Evolutionary conservation across 2,329 filamentous ascomycete species (phyloP), one percentile per base, ranked within the genome.

Genomic region (Pseudocercospora ulei): DNA sequence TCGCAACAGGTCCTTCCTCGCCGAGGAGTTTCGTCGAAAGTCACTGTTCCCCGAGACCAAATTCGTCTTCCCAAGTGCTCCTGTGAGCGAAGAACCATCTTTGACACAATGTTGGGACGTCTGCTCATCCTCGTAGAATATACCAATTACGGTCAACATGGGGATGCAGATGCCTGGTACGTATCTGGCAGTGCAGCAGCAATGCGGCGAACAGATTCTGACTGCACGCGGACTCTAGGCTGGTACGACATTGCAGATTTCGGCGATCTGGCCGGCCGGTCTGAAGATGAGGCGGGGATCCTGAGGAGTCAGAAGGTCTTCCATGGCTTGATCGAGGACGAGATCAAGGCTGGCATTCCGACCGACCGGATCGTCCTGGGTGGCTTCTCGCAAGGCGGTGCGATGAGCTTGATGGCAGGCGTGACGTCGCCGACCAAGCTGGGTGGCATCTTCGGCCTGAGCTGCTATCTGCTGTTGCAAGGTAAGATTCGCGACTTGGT

Each of bases 41-140:
- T 61, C 79, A 80, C 56, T 49, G 3, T 84, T 96, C 48, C 76
- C 86, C 41, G 82, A 95, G 64, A 83, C 94, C 60, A 82, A 88
- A 30, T 96, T 96, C 62, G 76, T 98, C 57, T 80, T 98, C 62
- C 90, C 90, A 9, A 83, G 94, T 65, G 90, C 90, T 17, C 86
- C 88, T 7, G 30, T 22, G 11, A 33, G 30, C 23, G 11, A 9
- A 12, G 9, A n/a, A 13, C 9, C 11, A 8, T 6, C 4, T 2
- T 16, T 23, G 5, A 13, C 4, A 12, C n/a, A n/a, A n/a, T n/a
- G n/a, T n/a, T n/a, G n/a, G n/a, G n/a, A n/a, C 22, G 18, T 13
- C 6, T 22, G n/a, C 16, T 30, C n/a, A 20, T 7, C 5, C 4
- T 26, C 26, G 8, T 34, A 27, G 13, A 41, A 39, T 23, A 56